These are phyloP conservation scores for Gossypium trilobum DNA, from an alignment of 441 rosid genomes.

Conservation along the genomic window DNA sequence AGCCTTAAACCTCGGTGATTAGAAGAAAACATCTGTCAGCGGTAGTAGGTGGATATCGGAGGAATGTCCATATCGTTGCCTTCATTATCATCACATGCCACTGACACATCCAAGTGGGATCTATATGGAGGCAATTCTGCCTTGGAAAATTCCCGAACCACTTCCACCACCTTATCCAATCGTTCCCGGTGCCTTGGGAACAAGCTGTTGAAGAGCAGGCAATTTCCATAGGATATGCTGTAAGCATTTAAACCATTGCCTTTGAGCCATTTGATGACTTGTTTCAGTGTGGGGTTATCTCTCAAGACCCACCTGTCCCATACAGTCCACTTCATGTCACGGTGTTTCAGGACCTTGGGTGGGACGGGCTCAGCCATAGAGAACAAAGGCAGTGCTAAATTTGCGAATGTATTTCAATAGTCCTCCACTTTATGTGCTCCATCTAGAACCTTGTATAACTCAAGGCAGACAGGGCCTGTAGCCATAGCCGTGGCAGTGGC, in stretches of 20 bases:
- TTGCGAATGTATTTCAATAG: constrained; percentile 87
- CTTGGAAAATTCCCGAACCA: constrained; percentile 74
- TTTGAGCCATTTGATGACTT: constrained; percentile 68
- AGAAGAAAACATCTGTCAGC: constrained; percentile 13
- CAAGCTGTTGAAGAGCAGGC: constrained; percentile 71
- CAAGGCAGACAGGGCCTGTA: constrained; percentile 86
- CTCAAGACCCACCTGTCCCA: constrained; percentile 91
- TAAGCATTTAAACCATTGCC: constrained; percentile 71
- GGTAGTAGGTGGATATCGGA: constrained; percentile 67
- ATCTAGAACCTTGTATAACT: constrained; percentile 77
- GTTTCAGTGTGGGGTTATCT: constrained; percentile 63
- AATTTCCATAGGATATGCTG: constrained; percentile 86
- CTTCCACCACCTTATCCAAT: constrained; percentile 66
- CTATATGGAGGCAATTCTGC: constrained; percentile 60
- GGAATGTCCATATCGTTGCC: constrained; percentile 82
- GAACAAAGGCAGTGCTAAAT: constrained; percentile 76
- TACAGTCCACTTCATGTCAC: constrained; percentile 82
- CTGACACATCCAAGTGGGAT: constrained; percentile 74
- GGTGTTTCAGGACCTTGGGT: constrained; percentile 71
- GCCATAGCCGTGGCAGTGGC: constrained; percentile 96
- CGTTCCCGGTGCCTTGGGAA: constrained; percentile 68
- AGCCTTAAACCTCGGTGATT: too few species aligned
- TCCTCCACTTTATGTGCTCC: constrained; percentile 76
- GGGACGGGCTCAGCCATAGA: constrained; percentile 96
- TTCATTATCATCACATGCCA: constrained; percentile 81